Evolutionary conservation across 192 early-diverging fungal genomes (phyloP), one percentile per base, ranked within the genome.

Genomic region (Coemansia interrupta): DNA sequence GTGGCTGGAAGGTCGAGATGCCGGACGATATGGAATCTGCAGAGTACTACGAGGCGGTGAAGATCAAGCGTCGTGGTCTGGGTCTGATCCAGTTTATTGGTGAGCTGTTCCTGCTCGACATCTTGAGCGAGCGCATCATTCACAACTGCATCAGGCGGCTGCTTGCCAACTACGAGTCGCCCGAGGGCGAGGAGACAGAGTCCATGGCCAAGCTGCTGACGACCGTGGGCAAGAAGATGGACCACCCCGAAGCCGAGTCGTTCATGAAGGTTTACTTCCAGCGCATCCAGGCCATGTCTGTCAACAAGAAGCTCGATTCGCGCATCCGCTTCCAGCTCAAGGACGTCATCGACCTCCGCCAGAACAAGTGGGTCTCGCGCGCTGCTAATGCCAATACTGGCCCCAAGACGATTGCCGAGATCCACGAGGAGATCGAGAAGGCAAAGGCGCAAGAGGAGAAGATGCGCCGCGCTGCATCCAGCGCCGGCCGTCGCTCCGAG

Each of bases 141-240:
- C 90, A 94, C 66, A 81, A 84, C 63, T 99, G 96, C 70, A 80
- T 99, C 60, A 82, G 81, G 51, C 85, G 87, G 47, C 85, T 99
- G 56, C 75, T 95, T 62, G 64, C 68, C 45, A 85, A 84, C 68
- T 78, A 85, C 58, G 69, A 81, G 58, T 73, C 86, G 32, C 90
- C 95, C 24, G 94, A 93, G 52, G 97, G 97, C 67, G 97, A 96
- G 78, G 95, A 97, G 63, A 84, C 87, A 28, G 97, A 99, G 81
- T 90, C 86, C 56, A 80, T 97, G 39, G 90, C 89, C 77, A 96
- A 94, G 73, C 83, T 99, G 44, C 65, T 99, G 58, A 88, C 83
- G 10, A 97, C 94, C 6, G 85, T 93, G 49, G 97, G 97, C 61
- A 78, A 83, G 48, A 84, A 85, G 51, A 70, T 99, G 20, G 93